A percentile compares a stretch with the other conserved stretches of the same genome.
These are phyloP conservation scores for Glonium stellatum DNA, from an alignment of 495 filamentous ascomycete genomes.

Conservation along the genomic window DNA sequence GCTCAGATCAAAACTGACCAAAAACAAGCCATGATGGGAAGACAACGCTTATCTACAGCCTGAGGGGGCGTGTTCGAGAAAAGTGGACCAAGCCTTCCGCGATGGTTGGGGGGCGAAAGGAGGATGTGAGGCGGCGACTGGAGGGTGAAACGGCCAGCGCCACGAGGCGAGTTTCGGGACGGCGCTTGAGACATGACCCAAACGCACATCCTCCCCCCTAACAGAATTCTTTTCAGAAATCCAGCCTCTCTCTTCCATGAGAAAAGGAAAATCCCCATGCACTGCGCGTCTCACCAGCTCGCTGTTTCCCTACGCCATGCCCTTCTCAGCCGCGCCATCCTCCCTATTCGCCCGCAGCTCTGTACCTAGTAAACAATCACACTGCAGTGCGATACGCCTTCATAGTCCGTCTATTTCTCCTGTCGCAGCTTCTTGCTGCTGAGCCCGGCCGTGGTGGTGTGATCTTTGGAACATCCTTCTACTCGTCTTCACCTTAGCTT, in stretches of 20 bases:
- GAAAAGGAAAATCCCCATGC: slow-evolving; percentile 9
- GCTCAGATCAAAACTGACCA: background rate
- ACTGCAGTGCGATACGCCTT: slow-evolving; percentile 19
- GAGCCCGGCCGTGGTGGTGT: background rate
- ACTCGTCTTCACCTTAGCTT: background rate
- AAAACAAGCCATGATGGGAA: background rate
- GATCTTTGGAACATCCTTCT: background rate
- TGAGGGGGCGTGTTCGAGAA: slow-evolving; percentile 2
- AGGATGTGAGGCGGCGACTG: background rate
- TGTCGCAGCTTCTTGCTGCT: slow-evolving; percentile 23
- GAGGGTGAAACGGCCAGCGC: background rate
- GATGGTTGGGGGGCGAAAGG: background rate
- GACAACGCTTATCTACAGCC: background rate
- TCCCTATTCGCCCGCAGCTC: slow-evolving; percentile 10
- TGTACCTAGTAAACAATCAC: slow-evolving; percentile 5
- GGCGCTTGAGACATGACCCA: slow-evolving; percentile 17
- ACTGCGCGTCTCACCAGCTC: slow-evolving; percentile 17
- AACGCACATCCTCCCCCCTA: slow-evolving; percentile 4
- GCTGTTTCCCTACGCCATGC: slow-evolving; percentile 4
- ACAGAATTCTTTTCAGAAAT: background rate
- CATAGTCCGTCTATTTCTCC: slow-evolving; percentile 18
- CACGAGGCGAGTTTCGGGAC: slow-evolving; percentile 2
- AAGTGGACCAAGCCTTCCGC: background rate
- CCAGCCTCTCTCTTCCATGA: background rate
- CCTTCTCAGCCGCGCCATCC: slow-evolving; percentile 2